Base-by-base conservation (phyloP, 2,329 filamentous ascomycete genomes). In the Chaetomiaceae sp. region DNA sequence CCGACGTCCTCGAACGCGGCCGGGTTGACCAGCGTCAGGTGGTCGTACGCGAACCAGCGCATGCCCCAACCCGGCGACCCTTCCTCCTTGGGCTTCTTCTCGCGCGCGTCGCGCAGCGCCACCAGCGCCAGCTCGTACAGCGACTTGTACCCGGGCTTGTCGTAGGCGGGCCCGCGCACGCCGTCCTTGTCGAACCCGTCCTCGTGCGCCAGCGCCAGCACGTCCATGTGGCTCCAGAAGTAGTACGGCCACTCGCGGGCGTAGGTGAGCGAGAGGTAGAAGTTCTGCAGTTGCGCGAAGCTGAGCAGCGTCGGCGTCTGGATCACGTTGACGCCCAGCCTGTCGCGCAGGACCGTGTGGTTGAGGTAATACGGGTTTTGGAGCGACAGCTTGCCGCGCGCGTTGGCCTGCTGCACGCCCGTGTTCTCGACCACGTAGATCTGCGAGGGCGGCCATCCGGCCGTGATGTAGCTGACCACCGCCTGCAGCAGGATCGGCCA, bases 401-500 rank as follows among this genome's bases (percentile, higher is more conserved):
- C 58, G 56, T 81, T 81, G 39, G 73, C 70, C 44, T 73, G 63
- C 58, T 78, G 74, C 12, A 72, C 71, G 6, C 76, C 76, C 5
- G 73, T 81, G 61, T 81, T 81, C 56, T 81, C 78, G 22, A 81
- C 62, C 2, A 81, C 71, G 51, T 75, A 74, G 49, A 81, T 79
- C 51, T 79, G 70, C 17, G 65, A 65, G 0, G 74, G 61, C 2
- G 76, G 78, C 76, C 77, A 81, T 39, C 77, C 78, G 3, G 75
- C 73, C 1, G 76, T 73, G 51, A 81, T 72, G 59, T 81, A 81
- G 10, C 68, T 72, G 9, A 78, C 68, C 1, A 81, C 71, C 3
- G 70, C 65, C 60, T 81, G 78, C 12, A 76, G 68, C 1, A 81
- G 66, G 47, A 80, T 63, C 2, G 71, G 69, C 70, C 72, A 78